A percentile compares a stretch with the other conserved stretches of the same genome.
These are phyloP conservation scores for Metschnikowia colocasiae DNA, from an alignment of 805 yeast species.

Conservation along the genomic window DNA sequence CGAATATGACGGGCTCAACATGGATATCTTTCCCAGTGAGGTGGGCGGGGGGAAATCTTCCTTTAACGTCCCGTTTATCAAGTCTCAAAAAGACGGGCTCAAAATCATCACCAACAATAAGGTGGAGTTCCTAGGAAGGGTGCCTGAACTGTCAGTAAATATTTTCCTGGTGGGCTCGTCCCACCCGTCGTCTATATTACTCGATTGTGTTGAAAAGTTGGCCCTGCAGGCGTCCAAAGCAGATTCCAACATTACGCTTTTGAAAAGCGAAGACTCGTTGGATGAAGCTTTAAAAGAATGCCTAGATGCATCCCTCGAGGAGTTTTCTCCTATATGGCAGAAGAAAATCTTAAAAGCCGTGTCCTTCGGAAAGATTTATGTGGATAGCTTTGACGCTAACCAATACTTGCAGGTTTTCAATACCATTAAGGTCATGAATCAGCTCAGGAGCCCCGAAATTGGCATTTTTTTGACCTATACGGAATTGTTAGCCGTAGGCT, in stretches of 20 bases:
- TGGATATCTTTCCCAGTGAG: constrained; percentile 21
- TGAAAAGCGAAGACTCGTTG: constrained; percentile 41
- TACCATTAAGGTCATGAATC: constrained; percentile 63
- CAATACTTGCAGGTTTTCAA: constrained; percentile 62
- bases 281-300: constrained; percentile 65
- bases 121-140: constrained; percentile 62
- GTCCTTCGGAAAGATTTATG: constrained; percentile 73
- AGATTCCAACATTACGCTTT: constrained; percentile 64
- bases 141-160: constrained; percentile 52
- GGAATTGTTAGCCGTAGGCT: constrained; percentile 50
- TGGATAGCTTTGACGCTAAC: constrained; percentile 52
- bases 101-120: constrained; percentile 56
- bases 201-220: constrained; percentile 67
- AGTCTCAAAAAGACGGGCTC: constrained; percentile 68
- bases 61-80: constrained; percentile 35
- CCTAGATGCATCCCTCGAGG: constrained; percentile 70
- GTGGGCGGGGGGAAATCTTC: constrained; percentile 18
- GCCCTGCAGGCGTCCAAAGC: constrained; percentile 73
- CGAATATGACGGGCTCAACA: constrained; percentile 27
- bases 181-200: constrained; percentile 73
- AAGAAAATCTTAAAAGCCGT: constrained; percentile 78
- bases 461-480: constrained; percentile 64
- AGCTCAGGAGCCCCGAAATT: constrained; percentile 58
- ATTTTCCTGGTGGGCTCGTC: constrained; percentile 82
- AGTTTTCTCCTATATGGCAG: constrained; percentile 76